Conservation (phyloP, 2,329 filamentous ascomycete genomes). For the Alternaria triticimaculans region DNA sequence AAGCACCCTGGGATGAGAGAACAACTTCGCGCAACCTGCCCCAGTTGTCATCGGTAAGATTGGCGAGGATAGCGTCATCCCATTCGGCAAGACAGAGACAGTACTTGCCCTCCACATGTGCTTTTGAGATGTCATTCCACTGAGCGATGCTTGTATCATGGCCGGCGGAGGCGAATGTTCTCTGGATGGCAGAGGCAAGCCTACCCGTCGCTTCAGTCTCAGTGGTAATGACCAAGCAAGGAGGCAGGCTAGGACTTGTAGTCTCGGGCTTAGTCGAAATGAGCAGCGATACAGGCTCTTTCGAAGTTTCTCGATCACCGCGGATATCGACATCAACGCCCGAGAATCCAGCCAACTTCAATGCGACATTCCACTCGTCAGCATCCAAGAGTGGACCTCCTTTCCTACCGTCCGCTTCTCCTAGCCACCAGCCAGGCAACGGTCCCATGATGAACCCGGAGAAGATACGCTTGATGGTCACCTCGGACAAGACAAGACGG, state of each 20-base stretch:
- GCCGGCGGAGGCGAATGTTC: neutral
- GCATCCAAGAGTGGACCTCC: conserved; percentile 6
- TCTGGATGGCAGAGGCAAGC: neutral
- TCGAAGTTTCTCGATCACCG: conserved; percentile 5
- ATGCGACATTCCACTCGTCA: conserved; percentile 5
- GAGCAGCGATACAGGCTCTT: conserved; percentile 10
- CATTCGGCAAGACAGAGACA: conserved; percentile 10
- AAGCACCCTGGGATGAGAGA: conserved; percentile 2
- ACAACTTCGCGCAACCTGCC: conserved; percentile 2
- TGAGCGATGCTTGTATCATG: neutral
- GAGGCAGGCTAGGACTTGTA: neutral
- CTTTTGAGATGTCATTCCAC: neutral
- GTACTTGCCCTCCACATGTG: conserved; percentile 1
- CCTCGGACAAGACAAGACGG: conserved; percentile 7
- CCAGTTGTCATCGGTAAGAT: conserved; percentile 9
- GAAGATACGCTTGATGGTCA: conserved; percentile 12
- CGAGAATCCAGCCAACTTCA: conserved; percentile 9
- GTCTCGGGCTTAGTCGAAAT: conserved; percentile 8
- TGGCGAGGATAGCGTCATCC: conserved; percentile 3
- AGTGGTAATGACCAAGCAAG: conserved; percentile 1
- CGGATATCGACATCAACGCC: conserved; percentile 11
- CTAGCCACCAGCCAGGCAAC: conserved; percentile 10
- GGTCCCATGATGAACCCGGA: conserved; percentile 11
- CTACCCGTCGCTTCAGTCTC: neutral
- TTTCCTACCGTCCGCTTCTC: conserved; percentile 7